Evolutionary conservation across 257 asterid genomes (phyloP), one percentile per base, ranked within the genome.

Genomic region (Solanum lycopersicoides): DNA sequence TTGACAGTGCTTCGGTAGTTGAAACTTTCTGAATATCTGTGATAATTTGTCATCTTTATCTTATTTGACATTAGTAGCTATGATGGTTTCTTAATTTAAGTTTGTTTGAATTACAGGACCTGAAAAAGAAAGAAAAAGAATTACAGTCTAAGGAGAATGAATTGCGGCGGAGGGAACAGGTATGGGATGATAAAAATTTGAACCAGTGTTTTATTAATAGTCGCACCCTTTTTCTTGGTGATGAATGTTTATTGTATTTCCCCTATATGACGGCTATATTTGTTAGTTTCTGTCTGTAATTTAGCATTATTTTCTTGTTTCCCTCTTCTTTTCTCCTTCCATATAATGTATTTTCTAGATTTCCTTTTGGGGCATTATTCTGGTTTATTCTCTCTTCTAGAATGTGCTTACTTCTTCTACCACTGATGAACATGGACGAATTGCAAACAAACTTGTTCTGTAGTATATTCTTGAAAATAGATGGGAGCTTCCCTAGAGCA

Each of bases 101-200:
- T 69, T 42, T 50, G 41, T 82, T 79, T 87, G 21, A 41, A 86
- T n/a, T 91, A 25, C 86, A 96, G 99, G 99, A 96, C 92, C 89
- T 93, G 83, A 96, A 89, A 93, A 95, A 94, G 95, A 96, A 94
- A 92, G 99, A 96, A 92, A 92, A 92, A 89, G 96, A 94, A 87
- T 93, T 96, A 85, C 97, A 94, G 92, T 97, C 99, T 53, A 97
- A 93, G 93, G 99, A 97, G 91, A 95, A 98, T 84, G 99, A 97
- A 86, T 91, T 97, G 84, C 94, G 90, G 89, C 91, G 93, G 91
- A 92, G 99, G 92, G 98, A 96, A 89, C 97, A 96, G 98, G 99
- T 96, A 89, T 50, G 53, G 65, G 14, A 63, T 68, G 77, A 59
- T 68, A 44, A 69, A 25, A 65, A 35, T 65, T 83, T 86, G 73